These are phyloP conservation scores for Candida railenensis DNA, from an alignment of 805 yeast genomes.

Conservation along the genomic window DNA sequence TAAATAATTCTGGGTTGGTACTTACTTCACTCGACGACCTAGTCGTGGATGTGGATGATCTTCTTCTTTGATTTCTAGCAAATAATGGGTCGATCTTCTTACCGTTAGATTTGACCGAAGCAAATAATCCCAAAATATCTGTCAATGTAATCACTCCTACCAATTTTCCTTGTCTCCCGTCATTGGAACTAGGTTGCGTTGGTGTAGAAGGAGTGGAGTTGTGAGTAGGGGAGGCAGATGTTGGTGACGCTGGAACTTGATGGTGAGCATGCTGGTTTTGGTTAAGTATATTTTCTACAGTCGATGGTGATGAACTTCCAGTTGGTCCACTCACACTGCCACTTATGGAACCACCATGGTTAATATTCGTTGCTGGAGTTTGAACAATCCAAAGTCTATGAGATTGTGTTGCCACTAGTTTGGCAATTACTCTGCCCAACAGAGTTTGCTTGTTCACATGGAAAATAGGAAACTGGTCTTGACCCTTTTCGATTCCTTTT, in stretches of 20 bases:
- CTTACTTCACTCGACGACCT: conserved; percentile 9
- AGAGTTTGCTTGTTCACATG: conserved; percentile 81
- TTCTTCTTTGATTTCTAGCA: conserved; percentile 87
- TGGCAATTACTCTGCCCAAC: conserved; percentile 86
- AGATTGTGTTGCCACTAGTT: conserved; percentile 90
- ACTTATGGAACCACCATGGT: neutral
- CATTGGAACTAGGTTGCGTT: conserved; percentile 17
- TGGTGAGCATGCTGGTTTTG: conserved; percentile 8
- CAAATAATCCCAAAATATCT: conserved; percentile 80
- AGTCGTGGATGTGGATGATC: conserved; percentile 44
- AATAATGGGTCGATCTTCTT: conserved; percentile 75
- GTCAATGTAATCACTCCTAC: conserved; percentile 92
- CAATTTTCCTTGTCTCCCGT: conserved; percentile 71
- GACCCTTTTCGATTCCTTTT: conserved; percentile 90
- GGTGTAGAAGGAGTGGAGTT: conserved; percentile 13
- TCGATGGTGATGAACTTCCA: conserved; percentile 16
- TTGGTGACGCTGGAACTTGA: conserved; percentile 4
- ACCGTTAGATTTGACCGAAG: conserved; percentile 60
- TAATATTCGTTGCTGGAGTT: conserved; percentile 12
- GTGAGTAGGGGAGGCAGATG: conserved; percentile 9
- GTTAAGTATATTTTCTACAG: conserved; percentile 18
- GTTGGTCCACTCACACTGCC: neutral
- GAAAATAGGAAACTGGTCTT: conserved; percentile 95
- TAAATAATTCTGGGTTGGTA: conserved; percentile 5
- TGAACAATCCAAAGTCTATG: conserved; percentile 88